Evolutionary conservation across 2,329 filamentous ascomycete genomes (phyloP).

Genomic region (Stemphylium beticola): DNA sequence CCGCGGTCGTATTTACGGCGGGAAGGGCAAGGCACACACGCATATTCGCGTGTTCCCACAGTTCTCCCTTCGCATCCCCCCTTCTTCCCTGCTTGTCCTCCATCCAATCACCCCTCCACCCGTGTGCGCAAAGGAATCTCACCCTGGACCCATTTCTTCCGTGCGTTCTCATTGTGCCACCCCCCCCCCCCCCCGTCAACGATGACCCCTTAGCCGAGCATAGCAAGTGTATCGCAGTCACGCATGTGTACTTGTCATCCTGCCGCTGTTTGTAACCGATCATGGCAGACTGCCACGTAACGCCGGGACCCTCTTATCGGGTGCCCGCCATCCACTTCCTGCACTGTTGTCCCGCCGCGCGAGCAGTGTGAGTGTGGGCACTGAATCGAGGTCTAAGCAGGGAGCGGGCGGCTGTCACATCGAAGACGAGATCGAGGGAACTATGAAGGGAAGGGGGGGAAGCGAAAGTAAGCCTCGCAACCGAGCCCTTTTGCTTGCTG

Average conservation of each 20-base stretch:
- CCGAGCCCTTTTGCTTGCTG: neutral
- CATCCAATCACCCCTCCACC: neutral
- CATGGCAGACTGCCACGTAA: constrained; percentile 7
- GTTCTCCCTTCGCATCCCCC: neutral
- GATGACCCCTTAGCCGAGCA: neutral
- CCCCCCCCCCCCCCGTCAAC: neutral
- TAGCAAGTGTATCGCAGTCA: neutral
- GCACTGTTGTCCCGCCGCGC: constrained; percentile 1
- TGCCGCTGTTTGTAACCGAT: constrained; percentile 1
- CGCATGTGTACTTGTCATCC: neutral
- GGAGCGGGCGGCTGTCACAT: too few relatives aligned
- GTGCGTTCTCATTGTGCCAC: constrained; percentile 1
- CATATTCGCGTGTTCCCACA: constrained; percentile 2
- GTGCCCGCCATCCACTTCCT: neutral
- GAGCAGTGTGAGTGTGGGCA: neutral
- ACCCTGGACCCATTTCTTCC: constrained; percentile 17
- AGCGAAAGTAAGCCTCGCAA: neutral
- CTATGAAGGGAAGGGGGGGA: neutral
- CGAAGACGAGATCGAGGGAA: neutral
- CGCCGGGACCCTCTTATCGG: constrained; percentile 1
- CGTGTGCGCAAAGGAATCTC: constrained; percentile 4
- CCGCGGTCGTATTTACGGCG: neutral
- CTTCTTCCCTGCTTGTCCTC: neutral
- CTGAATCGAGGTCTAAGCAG: too few relatives aligned
- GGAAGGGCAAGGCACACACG: neutral